These are phyloP conservation scores for Mesembryanthemum crystallinum DNA, from an alignment of 148 eudicot genomes.

Conservation along the genomic window DNA sequence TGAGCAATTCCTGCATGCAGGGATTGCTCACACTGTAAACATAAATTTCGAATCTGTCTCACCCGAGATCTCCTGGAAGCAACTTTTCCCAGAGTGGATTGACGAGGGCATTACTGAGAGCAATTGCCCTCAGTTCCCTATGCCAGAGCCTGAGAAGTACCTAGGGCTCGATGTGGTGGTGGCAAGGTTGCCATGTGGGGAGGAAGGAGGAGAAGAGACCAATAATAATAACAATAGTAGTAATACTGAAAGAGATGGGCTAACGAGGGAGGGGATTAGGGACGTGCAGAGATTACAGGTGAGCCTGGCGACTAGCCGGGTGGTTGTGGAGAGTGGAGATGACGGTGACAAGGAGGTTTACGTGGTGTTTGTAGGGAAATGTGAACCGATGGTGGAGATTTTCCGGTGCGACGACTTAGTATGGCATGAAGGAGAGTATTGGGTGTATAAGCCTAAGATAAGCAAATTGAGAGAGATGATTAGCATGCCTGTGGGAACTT, in stretches of 20 bases:
- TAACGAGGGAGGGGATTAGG: conserved; percentile 39
- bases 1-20: conserved; percentile 13
- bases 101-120: conserved; percentile 33
- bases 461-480: conserved; percentile 34
- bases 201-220: not conserved
- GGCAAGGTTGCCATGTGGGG: conserved; percentile 54
- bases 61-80: conserved; percentile 33
- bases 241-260: no score
- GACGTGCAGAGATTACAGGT: conserved; percentile 68
- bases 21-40: conserved; percentile 24
- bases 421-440: conserved; percentile 48
- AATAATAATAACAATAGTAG: not conserved
- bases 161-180: conserved; percentile 48
- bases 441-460: conserved; percentile 62
- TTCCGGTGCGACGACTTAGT: conserved; percentile 70
- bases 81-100: conserved; percentile 61
- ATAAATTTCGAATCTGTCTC: conserved; percentile 39
- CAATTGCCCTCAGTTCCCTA: conserved; percentile 60
- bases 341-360: conserved; percentile 25
- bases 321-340: conserved; percentile 37
- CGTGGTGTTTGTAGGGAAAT: conserved; percentile 54
- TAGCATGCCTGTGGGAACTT: conserved; percentile 64
- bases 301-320: conserved; percentile 51
- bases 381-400: conserved; percentile 79
- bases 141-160: conserved; percentile 41